Conservation (phyloP, 345 rosid genomes). For the Anacardium occidentale region DNA sequence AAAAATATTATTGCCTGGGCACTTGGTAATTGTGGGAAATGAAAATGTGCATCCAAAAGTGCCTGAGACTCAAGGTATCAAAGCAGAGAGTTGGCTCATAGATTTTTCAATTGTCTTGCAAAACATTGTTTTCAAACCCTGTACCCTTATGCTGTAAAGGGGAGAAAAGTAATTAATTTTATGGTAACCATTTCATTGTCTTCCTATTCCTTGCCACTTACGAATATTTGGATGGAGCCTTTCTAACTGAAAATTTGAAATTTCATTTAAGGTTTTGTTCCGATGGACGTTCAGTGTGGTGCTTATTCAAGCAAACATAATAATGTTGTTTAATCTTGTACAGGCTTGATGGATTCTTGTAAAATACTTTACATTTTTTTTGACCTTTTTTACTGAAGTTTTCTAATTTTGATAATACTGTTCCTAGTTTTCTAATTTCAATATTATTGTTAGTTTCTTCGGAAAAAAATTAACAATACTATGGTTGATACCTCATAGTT, state of each 20-base stretch:
- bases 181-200: background rate
- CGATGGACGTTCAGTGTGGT: background rate
- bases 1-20: background rate
- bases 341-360: conserved; percentile 3
- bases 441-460: no score
- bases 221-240: background rate
- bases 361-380: background rate
- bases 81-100: background rate
- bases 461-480: no score
- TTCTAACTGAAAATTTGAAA: background rate
- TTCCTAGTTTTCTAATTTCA: background rate
- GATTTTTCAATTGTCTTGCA: background rate
- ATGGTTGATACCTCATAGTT: background rate
- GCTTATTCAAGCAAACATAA: background rate
- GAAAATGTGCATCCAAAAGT: background rate
- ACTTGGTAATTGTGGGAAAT: background rate
- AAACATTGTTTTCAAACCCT: background rate
- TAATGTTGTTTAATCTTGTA: background rate
- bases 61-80: background rate
- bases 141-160: background rate
- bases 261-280: background rate
- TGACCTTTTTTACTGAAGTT: background rate
- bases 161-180: background rate
- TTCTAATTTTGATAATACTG: background rate
- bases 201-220: background rate